Percentiles rank a stretch among this genome's conserved stretches.
Conservation (phyloP, 371 early-diverging fungal genomes). For the Syncephalastrum monosporum region DNA sequence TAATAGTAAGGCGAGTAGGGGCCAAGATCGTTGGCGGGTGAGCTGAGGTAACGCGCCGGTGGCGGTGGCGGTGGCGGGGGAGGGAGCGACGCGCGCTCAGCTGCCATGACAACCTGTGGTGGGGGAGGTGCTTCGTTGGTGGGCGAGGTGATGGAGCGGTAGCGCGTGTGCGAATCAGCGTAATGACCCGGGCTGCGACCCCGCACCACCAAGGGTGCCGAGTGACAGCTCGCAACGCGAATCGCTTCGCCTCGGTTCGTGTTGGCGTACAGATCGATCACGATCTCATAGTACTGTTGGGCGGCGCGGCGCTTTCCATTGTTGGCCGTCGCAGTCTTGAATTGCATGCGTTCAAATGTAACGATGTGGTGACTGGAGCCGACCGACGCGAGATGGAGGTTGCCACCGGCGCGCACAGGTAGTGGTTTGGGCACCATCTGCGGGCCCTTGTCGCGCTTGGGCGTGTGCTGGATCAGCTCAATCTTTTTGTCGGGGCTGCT, state of each 20-base stretch:
- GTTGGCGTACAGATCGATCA: constrained; percentile 63
- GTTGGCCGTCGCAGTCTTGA: constrained; percentile 89
- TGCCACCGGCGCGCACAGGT: constrained; percentile 54
- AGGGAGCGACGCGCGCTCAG: constrained; percentile 1
- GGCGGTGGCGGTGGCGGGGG: constrained; percentile 10
- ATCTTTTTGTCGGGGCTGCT: constrained; percentile 61
- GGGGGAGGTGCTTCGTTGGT: constrained; percentile 23
- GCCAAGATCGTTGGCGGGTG: constrained; percentile 30
- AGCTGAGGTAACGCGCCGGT: constrained; percentile 20
- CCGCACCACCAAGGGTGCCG: constrained; percentile 79
- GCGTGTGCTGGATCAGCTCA: constrained; percentile 84
- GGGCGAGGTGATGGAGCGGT: constrained; percentile 12
- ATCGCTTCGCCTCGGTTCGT: constrained; percentile 37
- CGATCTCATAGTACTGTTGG: constrained; percentile 80
- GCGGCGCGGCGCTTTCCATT: constrained; percentile 81
- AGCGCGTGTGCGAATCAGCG: constrained; percentile 49
- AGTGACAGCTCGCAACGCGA: constrained; percentile 61
- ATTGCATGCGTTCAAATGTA: constrained; percentile 89
- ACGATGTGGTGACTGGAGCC: constrained; percentile 46
- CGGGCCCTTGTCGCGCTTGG: constrained; percentile 89
- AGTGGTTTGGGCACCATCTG: constrained; percentile 68
- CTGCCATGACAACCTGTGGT: constrained; percentile 7
- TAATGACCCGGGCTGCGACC: constrained; percentile 90
- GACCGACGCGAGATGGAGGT: constrained; percentile 33
- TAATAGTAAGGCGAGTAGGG: constrained; percentile 27